These are phyloP conservation scores for Epichloe typhina DNA, from an alignment of 2,329 filamentous ascomycete genomes.

Conservation along the genomic window DNA sequence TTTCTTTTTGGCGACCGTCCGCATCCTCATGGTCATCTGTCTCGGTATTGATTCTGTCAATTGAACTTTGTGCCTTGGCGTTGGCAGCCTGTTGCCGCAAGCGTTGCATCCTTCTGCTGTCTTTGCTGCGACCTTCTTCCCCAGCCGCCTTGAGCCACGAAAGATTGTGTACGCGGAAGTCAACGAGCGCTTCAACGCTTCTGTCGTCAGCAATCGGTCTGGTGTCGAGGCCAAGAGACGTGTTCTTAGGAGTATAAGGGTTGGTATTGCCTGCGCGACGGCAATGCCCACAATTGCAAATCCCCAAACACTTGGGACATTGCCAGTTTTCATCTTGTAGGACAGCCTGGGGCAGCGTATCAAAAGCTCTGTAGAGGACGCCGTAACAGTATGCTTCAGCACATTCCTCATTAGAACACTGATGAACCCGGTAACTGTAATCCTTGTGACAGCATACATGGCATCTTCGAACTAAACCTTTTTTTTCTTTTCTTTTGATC, in stretches of 20 bases:
- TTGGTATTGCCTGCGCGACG: slow-evolving; percentile 50
- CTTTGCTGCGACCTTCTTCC: slow-evolving; percentile 45
- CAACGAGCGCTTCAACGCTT: slow-evolving; percentile 79
- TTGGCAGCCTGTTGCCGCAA: slow-evolving; percentile 42
- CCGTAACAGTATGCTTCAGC: slow-evolving; percentile 78
- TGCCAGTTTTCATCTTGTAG: slow-evolving; percentile 75
- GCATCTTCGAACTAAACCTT: slow-evolving; percentile 47
- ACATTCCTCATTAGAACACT: slow-evolving; percentile 60
- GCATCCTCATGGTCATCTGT: slow-evolving; percentile 9
- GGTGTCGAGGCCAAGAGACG: slow-evolving; percentile 81
- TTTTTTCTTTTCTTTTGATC: slow-evolving; percentile 38
- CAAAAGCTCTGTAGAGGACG: slow-evolving; percentile 81
- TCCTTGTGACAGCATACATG: slow-evolving; percentile 77
- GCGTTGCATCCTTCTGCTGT: slow-evolving; percentile 43
- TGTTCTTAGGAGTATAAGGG: slow-evolving; percentile 78
- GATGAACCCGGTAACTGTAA: slow-evolving; percentile 71
- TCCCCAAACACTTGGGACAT: slow-evolving; percentile 73
- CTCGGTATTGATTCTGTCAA: slow-evolving; percentile 15
- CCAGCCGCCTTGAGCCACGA: slow-evolving; percentile 58
- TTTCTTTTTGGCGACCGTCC: slow-evolving; percentile 1
- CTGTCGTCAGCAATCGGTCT: slow-evolving; percentile 79
- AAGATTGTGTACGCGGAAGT: slow-evolving; percentile 81
- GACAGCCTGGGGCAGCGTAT: slow-evolving; percentile 70
- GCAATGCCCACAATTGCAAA: slow-evolving; percentile 80
- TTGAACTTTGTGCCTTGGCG: slow-evolving; percentile 38